Evolutionary conservation across 73 alveolate species (phyloP), one percentile per base, ranked within the genome.

Genomic region (Tetrahymena borealis): DNA sequence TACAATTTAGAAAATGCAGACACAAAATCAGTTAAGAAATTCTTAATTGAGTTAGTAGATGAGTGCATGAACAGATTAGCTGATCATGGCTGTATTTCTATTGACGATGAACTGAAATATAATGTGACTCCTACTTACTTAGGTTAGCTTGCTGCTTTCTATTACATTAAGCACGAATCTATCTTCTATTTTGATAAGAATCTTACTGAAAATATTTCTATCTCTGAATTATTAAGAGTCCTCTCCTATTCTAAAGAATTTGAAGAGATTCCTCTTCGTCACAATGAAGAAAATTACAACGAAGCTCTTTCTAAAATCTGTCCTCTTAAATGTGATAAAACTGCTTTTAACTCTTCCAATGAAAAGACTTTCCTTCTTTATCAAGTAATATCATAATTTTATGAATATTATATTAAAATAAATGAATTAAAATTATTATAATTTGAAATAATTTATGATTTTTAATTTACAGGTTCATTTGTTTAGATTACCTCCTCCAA

Each of bases 261-360:
- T 91, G 94, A 96, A 16, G 99, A 98, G 60, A 98, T 99, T 38
- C 99, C 99, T 2, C 99, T 99, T 0, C 95, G 99, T 79, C 99
- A 99, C 94, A 99, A 98, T 33, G 99, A 99, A 98, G 99, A 99
- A 79, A 96, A 94, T 90, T 96, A 98, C 78, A 99, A 99, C 94
- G 99, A 97, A 91, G 99, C 98, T 40, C 96, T 99, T 90, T 97
- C 99, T 32, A 96, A 95, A 38, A 95, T 98, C 78, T 96, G 98
- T 40, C 99, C 99, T 9, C 91, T 97, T 40, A 95, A 93, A 94
- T 98, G 96, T 28, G 98, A 98, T 16, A 96, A 96, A 94, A 96
- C 96, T 43, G 97, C 96, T 91, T 93, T 96, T 91, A 99, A 96
- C 18, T 94, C 96, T 91, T 99, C 99, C 0, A 96, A 97, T 91